A percentile compares a stretch with the other conserved stretches of the same genome.
Evolutionary conservation across 139 green algal species (phyloP).

Genomic region (Tetradesmus obliquus): DNA sequence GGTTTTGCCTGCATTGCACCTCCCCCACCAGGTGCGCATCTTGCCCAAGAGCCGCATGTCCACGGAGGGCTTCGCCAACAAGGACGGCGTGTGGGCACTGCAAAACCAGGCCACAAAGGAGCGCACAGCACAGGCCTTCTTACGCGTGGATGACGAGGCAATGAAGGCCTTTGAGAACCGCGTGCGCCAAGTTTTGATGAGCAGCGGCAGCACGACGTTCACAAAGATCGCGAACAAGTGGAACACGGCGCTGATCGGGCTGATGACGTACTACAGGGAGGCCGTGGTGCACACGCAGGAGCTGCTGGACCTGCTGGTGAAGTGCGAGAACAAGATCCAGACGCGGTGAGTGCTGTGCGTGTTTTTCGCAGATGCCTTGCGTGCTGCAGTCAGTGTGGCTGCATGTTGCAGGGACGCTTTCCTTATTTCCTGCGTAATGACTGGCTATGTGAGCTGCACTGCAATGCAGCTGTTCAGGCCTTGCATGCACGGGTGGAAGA

Average conservation of each 20-base stretch:
- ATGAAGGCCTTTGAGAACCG: slow-evolving; percentile 90
- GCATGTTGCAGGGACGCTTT: no score
- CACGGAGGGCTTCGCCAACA: slow-evolving; percentile 89
- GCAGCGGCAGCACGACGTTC: slow-evolving; percentile 97
- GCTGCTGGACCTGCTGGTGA: slow-evolving; percentile 99
- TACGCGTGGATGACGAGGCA: slow-evolving; percentile 98
- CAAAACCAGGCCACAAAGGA: slow-evolving; percentile 99
- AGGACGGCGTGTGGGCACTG: slow-evolving; percentile 98
- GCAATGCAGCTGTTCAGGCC: no score
- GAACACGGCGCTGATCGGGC: slow-evolving; percentile 98
- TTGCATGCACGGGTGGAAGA: no score
- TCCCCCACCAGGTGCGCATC: slow-evolving; percentile 95
- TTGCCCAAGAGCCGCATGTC: slow-evolving; percentile 95
- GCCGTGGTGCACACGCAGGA: slow-evolving; percentile 96
- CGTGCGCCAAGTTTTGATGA: slow-evolving; percentile 97
- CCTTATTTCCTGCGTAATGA: no score
- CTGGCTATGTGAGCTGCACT: no score
- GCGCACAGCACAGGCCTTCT: slow-evolving; percentile 92
- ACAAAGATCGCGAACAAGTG: slow-evolving; percentile 99
- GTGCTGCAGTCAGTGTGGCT: no score
- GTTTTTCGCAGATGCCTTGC: no score
- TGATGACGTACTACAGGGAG: slow-evolving; percentile 98
- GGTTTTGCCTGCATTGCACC: no score
- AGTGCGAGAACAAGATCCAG: slow-evolving; percentile 99
- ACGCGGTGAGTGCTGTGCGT: slow-evolving; percentile 75